Conservation (phyloP, 805 yeast species). For the Ogataea parapolymorpha region DNA sequence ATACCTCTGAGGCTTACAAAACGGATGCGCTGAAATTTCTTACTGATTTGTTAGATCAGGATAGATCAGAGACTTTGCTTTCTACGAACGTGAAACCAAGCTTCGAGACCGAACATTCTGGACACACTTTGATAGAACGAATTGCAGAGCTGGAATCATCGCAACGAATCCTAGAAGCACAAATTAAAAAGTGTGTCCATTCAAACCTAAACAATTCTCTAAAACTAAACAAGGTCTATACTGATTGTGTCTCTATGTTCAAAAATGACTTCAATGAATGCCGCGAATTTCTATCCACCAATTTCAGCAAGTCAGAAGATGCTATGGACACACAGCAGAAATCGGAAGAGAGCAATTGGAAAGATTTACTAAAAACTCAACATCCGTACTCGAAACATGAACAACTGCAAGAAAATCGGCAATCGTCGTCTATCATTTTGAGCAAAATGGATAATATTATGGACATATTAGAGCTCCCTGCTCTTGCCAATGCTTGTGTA, state of each 20-base stretch:
- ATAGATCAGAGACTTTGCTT: conserved; percentile 37
- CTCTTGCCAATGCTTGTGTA: conserved; percentile 79
- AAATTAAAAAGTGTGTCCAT: conserved; percentile 40
- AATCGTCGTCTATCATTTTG: conserved; percentile 39
- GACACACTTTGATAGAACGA: conserved; percentile 54
- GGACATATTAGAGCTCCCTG: conserved; percentile 80
- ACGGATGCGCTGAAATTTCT: conserved; percentile 35
- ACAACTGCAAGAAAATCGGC: conserved; percentile 9
- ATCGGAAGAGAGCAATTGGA: conserved; percentile 21
- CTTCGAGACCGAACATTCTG: conserved; percentile 15
- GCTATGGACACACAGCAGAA: conserved; percentile 6
- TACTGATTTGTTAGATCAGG: conserved; percentile 37
- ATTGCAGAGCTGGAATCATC: conserved; percentile 67
- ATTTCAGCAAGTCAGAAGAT: conserved; percentile 28
- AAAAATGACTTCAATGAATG: conserved; percentile 29
- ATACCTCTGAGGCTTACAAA: conserved; percentile 32
- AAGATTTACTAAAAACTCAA: conserved; percentile 20
- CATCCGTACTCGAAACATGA: conserved; percentile 13
- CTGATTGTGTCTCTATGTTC: conserved; percentile 35
- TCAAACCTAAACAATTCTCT: conserved; percentile 45
- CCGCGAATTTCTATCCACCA: conserved; percentile 31
- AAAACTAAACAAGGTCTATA: conserved; percentile 33
- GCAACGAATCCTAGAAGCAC: conserved; percentile 45
- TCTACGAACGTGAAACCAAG: conserved; percentile 27
- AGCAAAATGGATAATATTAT: conserved; percentile 67